These are phyloP conservation scores for Chiua virens DNA, from an alignment of 768 basidiomycete species.

Conservation along the genomic window DNA sequence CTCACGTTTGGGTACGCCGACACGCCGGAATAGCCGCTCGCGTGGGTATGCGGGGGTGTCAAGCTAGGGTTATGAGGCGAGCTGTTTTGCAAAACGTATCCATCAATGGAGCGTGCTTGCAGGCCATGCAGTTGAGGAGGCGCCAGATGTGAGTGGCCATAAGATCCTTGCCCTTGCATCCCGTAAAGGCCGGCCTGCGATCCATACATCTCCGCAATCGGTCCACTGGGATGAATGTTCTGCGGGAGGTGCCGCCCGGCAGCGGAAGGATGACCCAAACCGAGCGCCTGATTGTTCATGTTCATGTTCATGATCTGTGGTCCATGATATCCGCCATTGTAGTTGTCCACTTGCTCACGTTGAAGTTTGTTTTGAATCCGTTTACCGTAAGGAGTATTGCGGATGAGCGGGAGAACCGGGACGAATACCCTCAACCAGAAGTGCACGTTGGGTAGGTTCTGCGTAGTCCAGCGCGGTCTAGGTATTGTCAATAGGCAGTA, in stretches of 20 bases:
- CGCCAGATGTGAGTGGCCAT: constrained; percentile 55
- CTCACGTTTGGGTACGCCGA: constrained; percentile 55
- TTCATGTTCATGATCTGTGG: constrained; percentile 60
- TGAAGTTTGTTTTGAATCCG: constrained; percentile 98
- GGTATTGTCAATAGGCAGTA: constrained; percentile 13
- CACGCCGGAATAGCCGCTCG: constrained; percentile 55
- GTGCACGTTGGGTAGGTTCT: constrained; percentile 86
- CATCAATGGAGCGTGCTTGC: constrained; percentile 74
- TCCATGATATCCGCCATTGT: constrained; percentile 54
- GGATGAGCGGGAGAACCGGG: constrained; percentile 97
- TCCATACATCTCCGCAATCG: constrained; percentile 66
- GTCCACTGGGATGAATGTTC: constrained; percentile 49
- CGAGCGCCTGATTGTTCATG: constrained; percentile 57
- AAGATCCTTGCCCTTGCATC: constrained; percentile 55
- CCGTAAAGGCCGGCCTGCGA: constrained; percentile 62
- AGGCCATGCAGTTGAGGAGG: constrained; percentile 55
- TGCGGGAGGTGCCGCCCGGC: constrained; percentile 59
- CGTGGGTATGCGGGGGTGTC: constrained; percentile 56
- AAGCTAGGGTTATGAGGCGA: constrained; percentile 64
- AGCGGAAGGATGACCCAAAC: constrained; percentile 37
- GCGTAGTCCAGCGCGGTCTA: constrained; percentile 98
- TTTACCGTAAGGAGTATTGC: constrained; percentile 99
- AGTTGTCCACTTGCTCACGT: constrained; percentile 83
- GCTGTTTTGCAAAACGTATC: constrained; percentile 76
- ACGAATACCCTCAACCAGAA: constrained; percentile 95